phyloP scores from a whole-genome alignment of 257 asterid species.

The Ilex asprella region DNA sequence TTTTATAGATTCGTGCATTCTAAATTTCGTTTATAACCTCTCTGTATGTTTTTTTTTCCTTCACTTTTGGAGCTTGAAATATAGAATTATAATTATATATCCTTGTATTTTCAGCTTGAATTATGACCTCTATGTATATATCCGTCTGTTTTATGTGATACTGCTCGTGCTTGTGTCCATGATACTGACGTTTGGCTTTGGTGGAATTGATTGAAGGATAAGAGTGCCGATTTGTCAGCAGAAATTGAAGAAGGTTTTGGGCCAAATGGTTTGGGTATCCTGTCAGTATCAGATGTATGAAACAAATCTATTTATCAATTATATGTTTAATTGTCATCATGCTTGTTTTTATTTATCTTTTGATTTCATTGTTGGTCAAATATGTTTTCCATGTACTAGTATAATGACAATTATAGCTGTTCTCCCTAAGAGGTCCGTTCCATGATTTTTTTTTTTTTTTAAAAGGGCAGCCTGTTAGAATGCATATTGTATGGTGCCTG shows the following conservation, averaged over 20 bases:
- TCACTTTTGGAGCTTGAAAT: not conserved
- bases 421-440: too few relatives aligned
- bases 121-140: too few relatives aligned
- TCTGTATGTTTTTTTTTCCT: not conserved
- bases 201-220: conserved; percentile 41
- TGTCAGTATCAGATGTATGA: conserved; percentile 66
- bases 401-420: too few relatives aligned
- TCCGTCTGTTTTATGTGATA: not conserved
- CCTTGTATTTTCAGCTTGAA: not conserved
- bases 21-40: not conserved
- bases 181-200: conserved; percentile 12
- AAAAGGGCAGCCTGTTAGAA: too few relatives aligned
- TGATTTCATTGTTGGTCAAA: too few relatives aligned
- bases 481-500: too few relatives aligned
- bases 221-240: conserved; percentile 47
- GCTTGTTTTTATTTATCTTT: not conserved
- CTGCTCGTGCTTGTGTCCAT: not conserved
- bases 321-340: too few relatives aligned
- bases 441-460: too few relatives aligned
- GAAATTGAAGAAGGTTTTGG: conserved; percentile 85
- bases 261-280: conserved; percentile 71
- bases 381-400: too few relatives aligned
- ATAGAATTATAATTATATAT: not conserved
- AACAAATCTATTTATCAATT: conserved; percentile 6
- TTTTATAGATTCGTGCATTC: too few relatives aligned